phyloP scores from a whole-genome alignment of 495 filamentous ascomycete genomes.

The Physcia stellaris region DNA sequence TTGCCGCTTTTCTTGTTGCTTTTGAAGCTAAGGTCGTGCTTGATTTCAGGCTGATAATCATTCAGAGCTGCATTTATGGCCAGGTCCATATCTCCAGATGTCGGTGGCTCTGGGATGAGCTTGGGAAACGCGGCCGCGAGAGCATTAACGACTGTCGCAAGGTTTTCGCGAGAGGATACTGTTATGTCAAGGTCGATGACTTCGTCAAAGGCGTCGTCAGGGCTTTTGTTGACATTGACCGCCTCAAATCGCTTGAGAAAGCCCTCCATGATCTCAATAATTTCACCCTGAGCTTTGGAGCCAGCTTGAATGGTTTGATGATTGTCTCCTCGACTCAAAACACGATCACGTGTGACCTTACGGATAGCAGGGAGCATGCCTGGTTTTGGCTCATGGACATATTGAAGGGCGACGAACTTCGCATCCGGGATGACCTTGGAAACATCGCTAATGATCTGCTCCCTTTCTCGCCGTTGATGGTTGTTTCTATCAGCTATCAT shows the following conservation, averaged over 20 bases:
- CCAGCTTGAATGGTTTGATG: slow-evolving; percentile 92
- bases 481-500: slow-evolving; percentile 94
- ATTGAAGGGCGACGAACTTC: slow-evolving; percentile 81
- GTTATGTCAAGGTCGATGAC: slow-evolving; percentile 76
- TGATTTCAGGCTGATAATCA: slow-evolving; percentile 64
- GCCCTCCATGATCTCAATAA: slow-evolving; percentile 86
- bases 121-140: slow-evolving; percentile 61
- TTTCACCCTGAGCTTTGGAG: slow-evolving; percentile 47
- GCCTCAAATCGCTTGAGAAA: slow-evolving; percentile 80
- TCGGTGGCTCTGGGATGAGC: slow-evolving; percentile 59
- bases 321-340: slow-evolving; percentile 80
- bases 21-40: slow-evolving; percentile 49
- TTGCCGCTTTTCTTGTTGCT: slow-evolving; percentile 25
- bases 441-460: slow-evolving; percentile 75
- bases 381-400: slow-evolving; percentile 58
- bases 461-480: slow-evolving; percentile 71
- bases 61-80: slow-evolving; percentile 65
- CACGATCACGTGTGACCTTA: slow-evolving; percentile 61
- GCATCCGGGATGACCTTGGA: slow-evolving; percentile 41
- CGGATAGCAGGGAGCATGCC: slow-evolving; percentile 48
- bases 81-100: slow-evolving; percentile 57
- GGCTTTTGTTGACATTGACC: slow-evolving; percentile 42
- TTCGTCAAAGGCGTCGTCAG: slow-evolving; percentile 66
- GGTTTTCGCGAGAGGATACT: slow-evolving; percentile 64
- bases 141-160: slow-evolving; percentile 62